Conservation (phyloP, 1,139 yeast species). For the Kurtzmaniella quercitrusa region DNA sequence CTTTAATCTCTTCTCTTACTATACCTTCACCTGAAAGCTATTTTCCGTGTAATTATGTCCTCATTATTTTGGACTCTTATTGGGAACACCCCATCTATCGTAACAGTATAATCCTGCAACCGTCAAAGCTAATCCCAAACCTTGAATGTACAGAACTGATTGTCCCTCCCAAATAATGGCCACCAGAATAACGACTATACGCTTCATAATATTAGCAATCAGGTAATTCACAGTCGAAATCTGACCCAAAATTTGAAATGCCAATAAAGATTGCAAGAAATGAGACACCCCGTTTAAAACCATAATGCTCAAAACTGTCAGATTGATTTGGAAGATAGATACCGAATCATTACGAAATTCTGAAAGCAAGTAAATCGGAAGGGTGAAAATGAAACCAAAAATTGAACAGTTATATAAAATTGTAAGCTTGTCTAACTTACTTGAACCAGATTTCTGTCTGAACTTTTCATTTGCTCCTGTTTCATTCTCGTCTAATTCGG, state of each 20-base stretch:
- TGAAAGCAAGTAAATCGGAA: slow-evolving; percentile 69
- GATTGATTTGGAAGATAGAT: slow-evolving; percentile 32
- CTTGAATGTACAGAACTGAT: slow-evolving; percentile 49
- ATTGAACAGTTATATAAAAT: slow-evolving; percentile 80
- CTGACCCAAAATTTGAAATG: slow-evolving; percentile 84
- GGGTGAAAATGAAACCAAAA: slow-evolving; percentile 72
- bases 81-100: slow-evolving; percentile 63
- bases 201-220: slow-evolving; percentile 82
- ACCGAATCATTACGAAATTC: slow-evolving; percentile 47
- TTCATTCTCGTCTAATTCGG: slow-evolving; percentile 11
- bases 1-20: background rate
- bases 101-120: slow-evolving; percentile 59
- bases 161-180: slow-evolving; percentile 81
- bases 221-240: slow-evolving; percentile 88
- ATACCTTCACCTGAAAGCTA: background rate
- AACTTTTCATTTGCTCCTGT: slow-evolving; percentile 15
- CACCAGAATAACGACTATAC: slow-evolving; percentile 78
- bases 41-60: background rate
- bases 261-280: slow-evolving; percentile 79
- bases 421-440: slow-evolving; percentile 73
- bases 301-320: slow-evolving; percentile 32
- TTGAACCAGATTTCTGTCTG: background rate
- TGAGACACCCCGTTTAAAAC: slow-evolving; percentile 72
- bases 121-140: slow-evolving; percentile 68
- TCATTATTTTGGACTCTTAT: background rate